Evolutionary conservation across 2,329 filamentous ascomycete genomes (phyloP), one percentile per base, ranked within the genome.

Genomic region (Talaromyces sp.): DNA sequence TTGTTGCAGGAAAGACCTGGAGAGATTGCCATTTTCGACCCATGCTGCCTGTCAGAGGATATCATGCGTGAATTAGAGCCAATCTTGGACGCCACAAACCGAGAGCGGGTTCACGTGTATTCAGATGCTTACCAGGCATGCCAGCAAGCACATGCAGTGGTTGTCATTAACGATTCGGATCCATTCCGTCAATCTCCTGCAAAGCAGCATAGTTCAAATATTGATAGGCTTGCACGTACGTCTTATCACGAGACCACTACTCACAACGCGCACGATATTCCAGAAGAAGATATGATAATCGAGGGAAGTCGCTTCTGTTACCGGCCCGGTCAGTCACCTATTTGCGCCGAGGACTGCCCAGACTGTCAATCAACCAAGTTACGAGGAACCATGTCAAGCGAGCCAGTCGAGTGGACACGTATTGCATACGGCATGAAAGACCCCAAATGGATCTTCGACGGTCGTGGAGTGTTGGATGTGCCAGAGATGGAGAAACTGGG

Each of bases 11-110:
- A 91, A 68, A 78, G 80, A 28, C 83, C 85, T 0, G 76, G 75
- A 4, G 83, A 87, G 67, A 80, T 90, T 53, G 81, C 84, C 50
- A 82, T 90, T 58, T 90, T 84, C 67, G 88, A 91, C 69, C 86
- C 87, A 1, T 77, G 73, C 57, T 79, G 69, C 63, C 67, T 68
- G 39, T 67, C 69, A 5, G 65, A 69, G 22, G 67, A 74, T n/a
- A 71, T 79, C n/a, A 65, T 70, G 41, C 66, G 67, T 0, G 77
- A 79, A 53, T 64, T 79, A 22, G 66, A 67, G 43, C 61, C 43
- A 5, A 51, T 67, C 17, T 61, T 58, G 22, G 45, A 54, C 19
- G 31, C 43, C 28, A 43, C 31, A 15, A 58, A 17, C 33, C 45
- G 52, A 28, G 52, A 52, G 36, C 9, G 60, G 22, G 63, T 81